Evolutionary conservation across 2,329 filamentous ascomycete species (phyloP).

Genomic region (Sporothrix curviconia): DNA sequence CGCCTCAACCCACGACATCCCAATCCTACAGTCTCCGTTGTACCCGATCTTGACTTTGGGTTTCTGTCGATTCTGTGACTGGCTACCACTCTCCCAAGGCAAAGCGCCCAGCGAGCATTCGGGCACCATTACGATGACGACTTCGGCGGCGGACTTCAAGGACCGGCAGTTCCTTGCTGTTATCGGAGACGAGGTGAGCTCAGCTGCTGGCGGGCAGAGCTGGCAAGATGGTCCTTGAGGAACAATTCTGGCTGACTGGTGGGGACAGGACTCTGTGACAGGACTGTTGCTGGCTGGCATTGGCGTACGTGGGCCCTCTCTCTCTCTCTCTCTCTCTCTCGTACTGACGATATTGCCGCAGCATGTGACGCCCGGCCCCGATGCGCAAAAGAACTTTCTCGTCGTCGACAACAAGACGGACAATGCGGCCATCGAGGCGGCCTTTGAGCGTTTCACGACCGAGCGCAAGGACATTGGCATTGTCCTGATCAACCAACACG

Average conservation of each 20-base stretch:
- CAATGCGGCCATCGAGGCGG: conserved; percentile 75
- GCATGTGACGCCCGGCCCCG: conserved; percentile 86
- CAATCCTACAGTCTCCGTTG: too few relatives aligned
- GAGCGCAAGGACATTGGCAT: conserved; percentile 96
- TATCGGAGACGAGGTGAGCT: conserved; percentile 83
- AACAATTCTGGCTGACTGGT: neutral
- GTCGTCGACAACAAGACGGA: conserved; percentile 95
- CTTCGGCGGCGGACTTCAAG: conserved; percentile 54
- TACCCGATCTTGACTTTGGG: too few relatives aligned
- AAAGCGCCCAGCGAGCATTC: too few relatives aligned
- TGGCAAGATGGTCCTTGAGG: neutral
- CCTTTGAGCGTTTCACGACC: conserved; percentile 82
- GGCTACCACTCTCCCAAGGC: too few relatives aligned
- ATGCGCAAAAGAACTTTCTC: conserved; percentile 94
- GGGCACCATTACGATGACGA: neutral
- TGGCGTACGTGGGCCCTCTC: conserved; percentile 56
- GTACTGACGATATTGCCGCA: conserved; percentile 32
- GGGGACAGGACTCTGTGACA: conserved; percentile 79
- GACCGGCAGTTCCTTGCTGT: conserved; percentile 95
- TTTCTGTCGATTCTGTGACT: too few relatives aligned
- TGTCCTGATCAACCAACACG: conserved; percentile 95
- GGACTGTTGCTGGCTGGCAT: conserved; percentile 92
- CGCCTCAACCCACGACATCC: too few relatives aligned
- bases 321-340: neutral
- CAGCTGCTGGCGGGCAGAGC: too few relatives aligned